Conservation (phyloP, 208 protist species). For the Crithidia acanthocephali region DNA sequence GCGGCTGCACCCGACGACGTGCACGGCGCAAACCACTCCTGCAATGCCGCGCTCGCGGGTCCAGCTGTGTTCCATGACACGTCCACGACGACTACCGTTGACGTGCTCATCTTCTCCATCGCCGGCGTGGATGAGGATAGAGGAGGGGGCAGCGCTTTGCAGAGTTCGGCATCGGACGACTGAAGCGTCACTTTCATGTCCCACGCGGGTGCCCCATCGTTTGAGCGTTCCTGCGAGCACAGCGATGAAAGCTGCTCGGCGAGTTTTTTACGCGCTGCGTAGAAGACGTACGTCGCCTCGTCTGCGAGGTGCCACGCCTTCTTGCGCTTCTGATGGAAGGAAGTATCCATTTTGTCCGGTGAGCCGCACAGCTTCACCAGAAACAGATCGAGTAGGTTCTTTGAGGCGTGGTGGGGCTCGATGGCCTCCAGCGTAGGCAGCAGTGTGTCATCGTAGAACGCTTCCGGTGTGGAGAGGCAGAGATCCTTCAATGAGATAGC, state of each 20-base stretch:
- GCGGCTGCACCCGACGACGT: neutral
- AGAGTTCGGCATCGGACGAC: constrained; percentile 6
- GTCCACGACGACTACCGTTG: constrained; percentile 22
- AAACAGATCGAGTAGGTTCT: constrained; percentile 38
- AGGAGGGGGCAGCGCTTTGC: neutral
- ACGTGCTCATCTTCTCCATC: neutral
- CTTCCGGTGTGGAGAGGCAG: constrained; percentile 20
- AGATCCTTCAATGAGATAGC: constrained; percentile 27
- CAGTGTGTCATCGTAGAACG: constrained; percentile 39
- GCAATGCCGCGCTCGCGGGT: neutral
- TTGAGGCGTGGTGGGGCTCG: constrained; percentile 39
- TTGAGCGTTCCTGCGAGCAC: neutral
- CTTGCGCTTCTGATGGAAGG: constrained; percentile 34
- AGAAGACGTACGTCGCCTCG: constrained; percentile 35
- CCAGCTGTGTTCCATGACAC: neutral
- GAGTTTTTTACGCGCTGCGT: constrained; percentile 20
- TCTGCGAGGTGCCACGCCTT: constrained; percentile 27
- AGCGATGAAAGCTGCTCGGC: constrained; percentile 14
- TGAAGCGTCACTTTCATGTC: constrained; percentile 7
- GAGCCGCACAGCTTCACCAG: constrained; percentile 44
- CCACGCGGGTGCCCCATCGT: neutral
- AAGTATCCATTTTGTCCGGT: constrained; percentile 28
- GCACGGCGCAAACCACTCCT: constrained; percentile 9
- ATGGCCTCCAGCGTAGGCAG: constrained; percentile 46
- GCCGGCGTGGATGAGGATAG: neutral